Base-by-base conservation (phyloP, 78 protist species). In the Cavenderia fasciculata region DNA sequence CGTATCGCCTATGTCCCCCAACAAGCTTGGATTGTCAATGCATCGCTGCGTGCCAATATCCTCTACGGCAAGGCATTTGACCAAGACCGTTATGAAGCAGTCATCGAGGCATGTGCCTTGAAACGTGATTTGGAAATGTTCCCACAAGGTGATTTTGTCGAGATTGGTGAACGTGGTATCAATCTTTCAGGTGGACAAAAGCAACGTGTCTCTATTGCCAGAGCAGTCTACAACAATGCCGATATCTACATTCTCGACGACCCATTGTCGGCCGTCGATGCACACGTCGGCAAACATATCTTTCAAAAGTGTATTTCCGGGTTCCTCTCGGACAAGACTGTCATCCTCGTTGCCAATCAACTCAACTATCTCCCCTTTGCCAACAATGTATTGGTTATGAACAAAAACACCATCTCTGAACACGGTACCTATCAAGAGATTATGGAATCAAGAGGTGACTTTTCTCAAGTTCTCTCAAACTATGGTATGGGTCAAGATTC, bases 111-210 rank as follows among this genome's bases (percentile, higher is more conserved):
- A 10, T 97, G 98, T 11, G 96, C 86, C 1, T 85, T 97, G 14
- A 12, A 0, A 7, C 51, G 84, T 12, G 99, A 98, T 56, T 27
- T 97, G 19, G 74, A 49, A 1, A 3, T 27, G 61, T 59, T 96
- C 44, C 78, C 92, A 10, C 77, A 62, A 8, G 98, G 98, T 23
- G 99, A 98, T 75, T 8, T 19, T 56, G 93, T 97, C 6, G 96
- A 86, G 63, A 94, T 98, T 51, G 98, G 98, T 23, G 98, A 97
- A 79, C 68, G 95, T n/a, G 99, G 99, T 25, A 68, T 98, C 72
- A 98, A 95, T 68, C 89, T 98, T 11, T 47, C 86, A 7, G 99
- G 99, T 41, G 99, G 99, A 31, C 99, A 98, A 87, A 97, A 98
- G 92, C 96, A 87, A 61, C 92, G 99, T 27, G 94, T 98, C 19